Evolutionary conservation across 2,329 filamentous ascomycete genomes (phyloP).

Genomic region (Rhexocercosporidium sp.): DNA sequence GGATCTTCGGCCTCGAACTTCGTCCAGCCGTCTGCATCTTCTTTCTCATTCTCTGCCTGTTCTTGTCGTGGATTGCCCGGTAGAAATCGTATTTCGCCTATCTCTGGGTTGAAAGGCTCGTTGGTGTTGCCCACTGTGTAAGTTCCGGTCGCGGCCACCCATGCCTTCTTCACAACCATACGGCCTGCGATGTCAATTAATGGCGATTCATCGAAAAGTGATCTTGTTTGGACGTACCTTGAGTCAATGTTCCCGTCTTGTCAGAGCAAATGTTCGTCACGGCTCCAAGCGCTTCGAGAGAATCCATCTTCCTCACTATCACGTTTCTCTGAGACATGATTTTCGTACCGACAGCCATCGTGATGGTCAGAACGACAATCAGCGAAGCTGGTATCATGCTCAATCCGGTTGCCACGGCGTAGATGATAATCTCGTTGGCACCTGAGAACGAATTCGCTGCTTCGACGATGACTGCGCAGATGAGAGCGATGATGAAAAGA

Average conservation of each 20-base stretch:
- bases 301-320: constrained; percentile 61
- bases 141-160: constrained; percentile 57
- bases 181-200: neutral
- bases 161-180: constrained; percentile 56
- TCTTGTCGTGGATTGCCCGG: constrained; percentile 30
- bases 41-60: constrained; percentile 26
- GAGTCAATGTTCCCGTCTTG: constrained; percentile 70
- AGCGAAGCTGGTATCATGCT: constrained; percentile 68
- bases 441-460: constrained; percentile 59
- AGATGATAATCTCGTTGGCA: constrained; percentile 64
- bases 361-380: constrained; percentile 70
- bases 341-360: constrained; percentile 66
- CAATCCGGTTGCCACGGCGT: constrained; percentile 62
- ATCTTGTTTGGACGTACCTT: constrained; percentile 34
- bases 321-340: constrained; percentile 61
- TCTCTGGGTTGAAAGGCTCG: constrained; percentile 56
- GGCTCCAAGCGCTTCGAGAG: constrained; percentile 59
- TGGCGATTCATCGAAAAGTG: too few relatives aligned
- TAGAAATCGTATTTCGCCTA: constrained; percentile 48
- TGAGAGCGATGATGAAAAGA: constrained; percentile 65
- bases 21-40: neutral
- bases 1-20: neutral
- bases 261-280: constrained; percentile 71
- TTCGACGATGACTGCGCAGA: constrained; percentile 69
- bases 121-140: constrained; percentile 56